Conservation (phyloP, 139 green algal species). For the Ettlia oleoabundans region DNA sequence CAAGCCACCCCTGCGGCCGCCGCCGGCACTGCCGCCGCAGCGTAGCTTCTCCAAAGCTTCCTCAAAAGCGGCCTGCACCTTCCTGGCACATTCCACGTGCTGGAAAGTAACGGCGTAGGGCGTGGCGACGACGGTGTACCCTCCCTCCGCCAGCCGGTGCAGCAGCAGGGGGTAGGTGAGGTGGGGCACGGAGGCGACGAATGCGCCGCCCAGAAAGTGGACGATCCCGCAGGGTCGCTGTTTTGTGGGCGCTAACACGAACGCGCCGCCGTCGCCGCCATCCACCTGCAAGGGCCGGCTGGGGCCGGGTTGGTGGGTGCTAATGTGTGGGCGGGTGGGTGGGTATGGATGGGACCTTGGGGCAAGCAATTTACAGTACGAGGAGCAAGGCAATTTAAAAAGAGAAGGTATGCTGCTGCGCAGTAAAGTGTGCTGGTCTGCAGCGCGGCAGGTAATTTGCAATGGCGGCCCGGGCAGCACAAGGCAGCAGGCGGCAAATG, state of each 20-base stretch:
- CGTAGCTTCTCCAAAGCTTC: constrained; percentile 49
- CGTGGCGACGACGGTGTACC: constrained; percentile 66
- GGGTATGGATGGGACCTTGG: background rate
- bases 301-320: background rate
- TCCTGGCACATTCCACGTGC: constrained; percentile 83
- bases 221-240: constrained; percentile 51
- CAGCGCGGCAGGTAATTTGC: no score
- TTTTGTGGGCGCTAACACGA: background rate
- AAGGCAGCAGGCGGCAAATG: no score
- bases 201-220: constrained; percentile 92
- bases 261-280: background rate
- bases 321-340: background rate
- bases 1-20: no score
- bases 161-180: constrained; percentile 40
- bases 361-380: background rate
- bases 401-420: no score
- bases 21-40: background rate
- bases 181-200: constrained; percentile 89
- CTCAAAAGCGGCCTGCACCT: constrained; percentile 80
- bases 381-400: no score
- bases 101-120: constrained; percentile 84
- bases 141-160: constrained; percentile 59
- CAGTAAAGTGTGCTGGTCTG: no score
- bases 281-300: background rate
- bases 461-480: no score